A percentile compares a stretch with the other conserved stretches of the same genome.
Conservation (phyloP, 257 asterid species). For the Ajuga chamaepitys region DNA sequence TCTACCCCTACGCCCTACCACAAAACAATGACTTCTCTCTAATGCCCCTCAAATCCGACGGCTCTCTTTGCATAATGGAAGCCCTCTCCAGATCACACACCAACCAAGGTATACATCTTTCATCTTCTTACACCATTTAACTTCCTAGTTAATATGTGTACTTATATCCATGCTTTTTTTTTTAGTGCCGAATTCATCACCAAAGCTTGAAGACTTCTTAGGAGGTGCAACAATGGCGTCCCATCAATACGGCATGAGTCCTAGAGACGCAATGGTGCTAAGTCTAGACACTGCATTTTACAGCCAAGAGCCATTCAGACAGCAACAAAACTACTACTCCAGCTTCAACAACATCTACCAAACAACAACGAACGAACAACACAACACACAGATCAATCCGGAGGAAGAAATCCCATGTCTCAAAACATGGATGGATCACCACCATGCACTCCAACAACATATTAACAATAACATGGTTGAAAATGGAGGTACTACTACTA, state of each 20-base stretch:
- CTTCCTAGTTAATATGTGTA: too few relatives aligned
- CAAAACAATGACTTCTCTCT: conserved; percentile 36
- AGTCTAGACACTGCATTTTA: conserved; percentile 50
- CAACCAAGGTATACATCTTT: conserved; percentile 31
- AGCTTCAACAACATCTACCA: conserved; percentile 39
- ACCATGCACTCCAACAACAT: conserved; percentile 26
- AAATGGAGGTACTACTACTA: conserved; percentile 1
- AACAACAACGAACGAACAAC: conserved; percentile 12
- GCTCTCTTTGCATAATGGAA: conserved; percentile 79
- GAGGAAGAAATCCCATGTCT: conserved; percentile 33
- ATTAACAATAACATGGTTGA: conserved; percentile 15
- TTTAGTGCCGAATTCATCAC: conserved; percentile 34
- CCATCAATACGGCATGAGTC: conserved; percentile 30
- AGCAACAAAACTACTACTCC: conserved; percentile 27
- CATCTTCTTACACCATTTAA: not conserved
- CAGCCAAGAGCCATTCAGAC: conserved; percentile 31
- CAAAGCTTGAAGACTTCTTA: conserved; percentile 77
- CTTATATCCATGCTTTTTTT: not conserved
- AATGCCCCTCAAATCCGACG: conserved; percentile 84
- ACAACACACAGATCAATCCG: conserved; percentile 17
- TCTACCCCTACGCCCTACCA: conserved; percentile 23
- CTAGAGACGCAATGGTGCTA: conserved; percentile 37
- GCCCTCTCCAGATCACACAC: conserved; percentile 61
- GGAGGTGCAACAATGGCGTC: conserved; percentile 57
- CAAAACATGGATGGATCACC: conserved; percentile 49